A percentile compares a stretch with the other conserved stretches of the same genome.
These are phyloP conservation scores for Rhodotorula babjevae DNA, from an alignment of 768 basidiomycete genomes.

Conservation along the genomic window DNA sequence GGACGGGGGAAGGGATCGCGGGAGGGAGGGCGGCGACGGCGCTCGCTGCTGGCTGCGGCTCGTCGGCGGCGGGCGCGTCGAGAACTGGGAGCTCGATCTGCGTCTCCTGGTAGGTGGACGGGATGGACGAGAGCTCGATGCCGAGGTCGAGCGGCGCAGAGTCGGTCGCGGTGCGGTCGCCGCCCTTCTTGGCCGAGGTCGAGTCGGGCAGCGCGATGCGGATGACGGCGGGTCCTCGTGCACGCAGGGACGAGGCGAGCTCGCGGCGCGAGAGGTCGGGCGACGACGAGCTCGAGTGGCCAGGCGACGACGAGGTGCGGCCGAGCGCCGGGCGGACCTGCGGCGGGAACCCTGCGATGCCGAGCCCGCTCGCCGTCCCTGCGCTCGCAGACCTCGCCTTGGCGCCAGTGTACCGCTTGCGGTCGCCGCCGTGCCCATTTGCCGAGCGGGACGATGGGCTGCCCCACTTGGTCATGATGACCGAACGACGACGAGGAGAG, in stretches of 20 bases:
- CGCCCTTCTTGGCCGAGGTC: constrained; percentile 17
- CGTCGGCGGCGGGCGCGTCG: background rate
- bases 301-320: background rate
- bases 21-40: background rate
- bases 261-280: background rate
- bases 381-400: background rate
- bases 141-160: constrained; percentile 29
- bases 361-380: background rate
- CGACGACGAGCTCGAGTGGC: background rate
- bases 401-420: too few species aligned
- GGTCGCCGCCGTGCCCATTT: background rate
- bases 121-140: constrained; percentile 22
- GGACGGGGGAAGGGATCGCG: background rate
- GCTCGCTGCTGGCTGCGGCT: background rate
- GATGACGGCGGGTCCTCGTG: background rate
- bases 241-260: too few species aligned
- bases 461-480: constrained; percentile 19
- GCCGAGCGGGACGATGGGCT: background rate
- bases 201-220: background rate
- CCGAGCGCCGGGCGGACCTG: background rate
- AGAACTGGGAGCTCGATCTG: too few species aligned
- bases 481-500: constrained; percentile 1
- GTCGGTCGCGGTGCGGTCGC: constrained; percentile 6
- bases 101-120: constrained; percentile 19
- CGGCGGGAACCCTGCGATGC: background rate